Evolutionary conservation across 2,329 filamentous ascomycete genomes (phyloP).

Genomic region (Microsporum ferrugineum): DNA sequence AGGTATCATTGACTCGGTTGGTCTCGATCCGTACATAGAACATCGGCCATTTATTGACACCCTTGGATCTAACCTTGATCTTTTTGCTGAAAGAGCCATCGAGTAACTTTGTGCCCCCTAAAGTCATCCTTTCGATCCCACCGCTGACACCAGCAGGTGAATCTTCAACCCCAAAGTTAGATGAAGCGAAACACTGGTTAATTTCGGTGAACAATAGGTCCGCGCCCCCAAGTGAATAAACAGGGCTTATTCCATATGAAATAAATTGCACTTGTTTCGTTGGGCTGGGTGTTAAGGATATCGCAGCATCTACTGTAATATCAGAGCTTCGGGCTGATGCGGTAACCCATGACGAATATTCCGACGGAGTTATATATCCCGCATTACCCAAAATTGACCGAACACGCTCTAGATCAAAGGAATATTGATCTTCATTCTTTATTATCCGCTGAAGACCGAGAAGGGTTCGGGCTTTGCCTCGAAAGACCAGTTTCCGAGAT

Average conservation of each 20-base stretch:
- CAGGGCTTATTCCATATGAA: conserved; percentile 59
- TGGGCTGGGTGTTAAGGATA: conserved; percentile 59
- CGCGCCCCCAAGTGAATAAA: conserved; percentile 43
- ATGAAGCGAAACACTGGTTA: conserved; percentile 64
- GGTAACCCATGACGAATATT: conserved; percentile 53
- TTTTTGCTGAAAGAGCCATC: conserved; percentile 23
- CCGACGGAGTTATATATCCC: conserved; percentile 45
- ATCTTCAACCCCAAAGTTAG: conserved; percentile 60
- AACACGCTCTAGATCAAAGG: conserved; percentile 25
- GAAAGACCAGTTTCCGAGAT: conserved; percentile 27
- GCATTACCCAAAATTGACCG: conserved; percentile 54
- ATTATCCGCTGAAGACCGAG: neutral
- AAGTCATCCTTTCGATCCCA: conserved; percentile 23
- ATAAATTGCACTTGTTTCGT: conserved; percentile 69
- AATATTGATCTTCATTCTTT: neutral
- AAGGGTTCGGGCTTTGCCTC: conserved; percentile 6
- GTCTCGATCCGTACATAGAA: conserved; percentile 57
- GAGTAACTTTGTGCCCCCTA: neutral
- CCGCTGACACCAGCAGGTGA: conserved; percentile 20
- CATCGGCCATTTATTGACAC: conserved; percentile 75
- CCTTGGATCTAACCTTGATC: conserved; percentile 44
- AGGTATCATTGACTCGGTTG: neutral
- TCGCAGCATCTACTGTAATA: conserved; percentile 55
- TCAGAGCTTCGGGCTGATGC: conserved; percentile 54
- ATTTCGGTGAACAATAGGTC: conserved; percentile 65